Evolutionary conservation across 202 grass and related monocot species (phyloP).

Genomic region (Brachypodium distachyon): DNA sequence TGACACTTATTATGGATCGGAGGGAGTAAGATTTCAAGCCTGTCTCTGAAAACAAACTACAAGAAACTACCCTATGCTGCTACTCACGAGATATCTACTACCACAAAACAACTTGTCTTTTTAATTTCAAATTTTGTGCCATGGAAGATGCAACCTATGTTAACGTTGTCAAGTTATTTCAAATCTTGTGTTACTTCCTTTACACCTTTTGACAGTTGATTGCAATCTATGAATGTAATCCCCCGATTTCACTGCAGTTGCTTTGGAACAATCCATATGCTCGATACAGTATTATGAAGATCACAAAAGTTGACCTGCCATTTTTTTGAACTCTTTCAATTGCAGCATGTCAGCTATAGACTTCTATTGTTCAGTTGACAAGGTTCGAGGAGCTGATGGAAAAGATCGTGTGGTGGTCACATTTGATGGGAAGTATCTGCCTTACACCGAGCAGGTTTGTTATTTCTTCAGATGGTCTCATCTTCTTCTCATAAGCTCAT

Average conservation of each 20-base stretch:
- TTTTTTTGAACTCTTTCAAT: background rate
- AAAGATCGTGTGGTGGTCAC: slow-evolving; percentile 82
- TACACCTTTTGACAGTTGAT: no score
- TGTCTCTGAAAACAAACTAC: no score
- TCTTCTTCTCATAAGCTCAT: background rate
- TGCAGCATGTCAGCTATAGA: slow-evolving; percentile 93
- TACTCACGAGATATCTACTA: no score
- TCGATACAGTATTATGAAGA: background rate
- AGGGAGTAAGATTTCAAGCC: background rate
- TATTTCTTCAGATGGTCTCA: background rate
- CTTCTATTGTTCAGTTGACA: slow-evolving; percentile 91
- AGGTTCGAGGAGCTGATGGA: slow-evolving; percentile 73
- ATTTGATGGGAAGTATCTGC: slow-evolving; percentile 89
- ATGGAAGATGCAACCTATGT: no score
- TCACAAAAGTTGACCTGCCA: background rate
- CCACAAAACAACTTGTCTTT: no score
- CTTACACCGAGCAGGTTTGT: slow-evolving; percentile 82
- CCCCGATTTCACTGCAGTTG: no score
- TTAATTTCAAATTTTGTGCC: no score
- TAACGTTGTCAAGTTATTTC: no score
- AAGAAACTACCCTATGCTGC: no score
- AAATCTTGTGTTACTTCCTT: no score
- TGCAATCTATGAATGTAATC: no score
- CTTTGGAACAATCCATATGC: background rate
- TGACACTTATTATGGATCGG: no score